Base-by-base conservation (phyloP, 164 flowering plant species). In the Kalanchoe fedtschenkoi region DNA sequence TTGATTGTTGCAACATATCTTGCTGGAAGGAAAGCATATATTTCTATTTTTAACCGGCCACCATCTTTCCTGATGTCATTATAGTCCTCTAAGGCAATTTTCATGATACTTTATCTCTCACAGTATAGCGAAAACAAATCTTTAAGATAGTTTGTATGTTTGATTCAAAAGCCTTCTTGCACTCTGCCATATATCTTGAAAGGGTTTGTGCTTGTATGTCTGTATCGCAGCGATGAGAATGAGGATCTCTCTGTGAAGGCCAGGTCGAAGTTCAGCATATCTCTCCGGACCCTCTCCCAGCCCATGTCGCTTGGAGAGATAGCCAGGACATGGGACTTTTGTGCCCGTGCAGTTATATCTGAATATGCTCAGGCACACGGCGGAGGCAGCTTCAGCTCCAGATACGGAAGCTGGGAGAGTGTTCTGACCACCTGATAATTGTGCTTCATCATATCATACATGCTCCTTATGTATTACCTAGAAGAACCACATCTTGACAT, bases 321-420 rank as follows among this genome's bases (percentile, higher is more conserved):
- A 68, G 91, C 86, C 56, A 82, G 71, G 77, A 83, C 91, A 9
- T 91, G 97, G 96, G 97, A 86, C 66, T 69, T 68, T 10, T 86
- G 95, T 78, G 86, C 86, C 21, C 87, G 93, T 0, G 77, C 87
- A 2, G 85, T 81, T 34, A 66, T 91, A 34, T 66, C 75, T 1
- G 93, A 91, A 61, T 79, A 81, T 70, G 93, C 89, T 0, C 86
- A 80, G 62, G 75, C 76, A 70, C 81, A 78, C 24, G 89, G 93
- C 13, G 96, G 97, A 17, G 97, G 97, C 33, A 88, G 76, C 74
- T 90, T 88, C 76, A 83, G 92, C 83, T 86, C 93, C 1, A 81
- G 80, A 55, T 88, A 84, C 62, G 97, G 97, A 1, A 70, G 80
- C 54, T 90, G 97, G 97, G 92, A 90, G 71, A 81, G 71, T 61